These are phyloP conservation scores for Tetrapisispora pingtungensis DNA, from an alignment of 805 yeast genomes.

Conservation along the genomic window DNA sequence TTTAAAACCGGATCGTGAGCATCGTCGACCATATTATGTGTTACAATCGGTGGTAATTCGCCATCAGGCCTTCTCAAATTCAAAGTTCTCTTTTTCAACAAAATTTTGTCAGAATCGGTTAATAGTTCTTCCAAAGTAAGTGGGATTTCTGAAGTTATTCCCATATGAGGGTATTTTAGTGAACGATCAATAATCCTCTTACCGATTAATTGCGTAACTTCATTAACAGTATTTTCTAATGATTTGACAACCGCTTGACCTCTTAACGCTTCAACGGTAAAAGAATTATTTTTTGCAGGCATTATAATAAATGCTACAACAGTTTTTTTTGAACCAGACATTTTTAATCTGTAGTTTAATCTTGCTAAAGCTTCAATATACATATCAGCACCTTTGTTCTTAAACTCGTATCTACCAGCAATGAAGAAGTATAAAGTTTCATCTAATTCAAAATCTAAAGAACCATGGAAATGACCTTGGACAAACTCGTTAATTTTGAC, in stretches of 20 bases:
- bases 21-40: conserved; percentile 94
- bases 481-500: conserved; percentile 89
- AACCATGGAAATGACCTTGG: conserved; percentile 95
- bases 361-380: conserved; percentile 89
- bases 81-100: conserved; percentile 82
- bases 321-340: conserved; percentile 73
- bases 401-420: conserved; percentile 93
- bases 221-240: conserved; percentile 77
- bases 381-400: conserved; percentile 95
- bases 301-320: conserved; percentile 95
- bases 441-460: conserved; percentile 86
- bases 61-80: conserved; percentile 70
- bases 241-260: conserved; percentile 96
- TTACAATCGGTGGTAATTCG: conserved; percentile 86
- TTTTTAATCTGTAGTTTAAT: conserved; percentile 77
- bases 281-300: conserved; percentile 93
- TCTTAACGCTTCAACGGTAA: conserved; percentile 88
- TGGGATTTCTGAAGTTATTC: conserved; percentile 56
- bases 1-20: conserved; percentile 81
- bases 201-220: conserved; percentile 79
- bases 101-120: conserved; percentile 77
- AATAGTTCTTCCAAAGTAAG: conserved; percentile 69
- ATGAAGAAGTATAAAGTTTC: conserved; percentile 91
- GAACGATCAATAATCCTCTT: conserved; percentile 85
- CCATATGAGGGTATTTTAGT: conserved; percentile 46